Conservation (phyloP, 257 asterid genomes). For the Henckelia pumila region DNA sequence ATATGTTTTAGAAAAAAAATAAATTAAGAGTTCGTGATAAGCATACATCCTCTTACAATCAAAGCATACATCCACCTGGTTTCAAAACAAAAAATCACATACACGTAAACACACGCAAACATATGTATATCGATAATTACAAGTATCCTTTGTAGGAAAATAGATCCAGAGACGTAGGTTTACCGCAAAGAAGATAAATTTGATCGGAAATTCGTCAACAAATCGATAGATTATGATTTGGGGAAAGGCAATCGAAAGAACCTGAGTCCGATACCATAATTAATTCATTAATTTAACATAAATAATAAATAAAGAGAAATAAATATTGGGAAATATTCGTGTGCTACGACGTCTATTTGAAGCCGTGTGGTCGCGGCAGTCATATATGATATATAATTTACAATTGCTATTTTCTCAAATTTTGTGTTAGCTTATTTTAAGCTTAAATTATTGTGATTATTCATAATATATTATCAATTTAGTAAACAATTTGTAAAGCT, state of each 20-base stretch:
- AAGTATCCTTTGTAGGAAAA: too few species aligned
- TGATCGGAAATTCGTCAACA: neutral
- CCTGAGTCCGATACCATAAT: neutral
- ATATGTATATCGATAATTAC: too few species aligned
- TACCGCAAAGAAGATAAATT: neutral
- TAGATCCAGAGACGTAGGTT: neutral
- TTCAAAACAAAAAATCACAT: too few species aligned
- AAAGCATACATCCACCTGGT: neutral
- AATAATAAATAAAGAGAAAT: neutral
- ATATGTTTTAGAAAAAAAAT: too few species aligned
- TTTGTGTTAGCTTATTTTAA: too few species aligned
- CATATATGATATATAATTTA: too few species aligned
- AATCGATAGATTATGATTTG: neutral
- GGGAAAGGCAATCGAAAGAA: neutral
- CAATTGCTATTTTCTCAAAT: too few species aligned
- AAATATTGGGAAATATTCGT: neutral
- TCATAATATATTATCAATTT: too few species aligned
- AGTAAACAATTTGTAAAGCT: too few species aligned
- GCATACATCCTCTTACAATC: neutral
- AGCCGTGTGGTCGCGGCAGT: neutral
- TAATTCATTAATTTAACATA: too few species aligned
- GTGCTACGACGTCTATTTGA: neutral
- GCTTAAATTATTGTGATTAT: too few species aligned
- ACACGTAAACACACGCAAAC: neutral
- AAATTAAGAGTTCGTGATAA: neutral